A percentile compares a stretch with the other conserved stretches of the same genome.
Evolutionary conservation across 768 basidiomycete species (phyloP).

Genomic region (Boletus rubroflammeus): DNA sequence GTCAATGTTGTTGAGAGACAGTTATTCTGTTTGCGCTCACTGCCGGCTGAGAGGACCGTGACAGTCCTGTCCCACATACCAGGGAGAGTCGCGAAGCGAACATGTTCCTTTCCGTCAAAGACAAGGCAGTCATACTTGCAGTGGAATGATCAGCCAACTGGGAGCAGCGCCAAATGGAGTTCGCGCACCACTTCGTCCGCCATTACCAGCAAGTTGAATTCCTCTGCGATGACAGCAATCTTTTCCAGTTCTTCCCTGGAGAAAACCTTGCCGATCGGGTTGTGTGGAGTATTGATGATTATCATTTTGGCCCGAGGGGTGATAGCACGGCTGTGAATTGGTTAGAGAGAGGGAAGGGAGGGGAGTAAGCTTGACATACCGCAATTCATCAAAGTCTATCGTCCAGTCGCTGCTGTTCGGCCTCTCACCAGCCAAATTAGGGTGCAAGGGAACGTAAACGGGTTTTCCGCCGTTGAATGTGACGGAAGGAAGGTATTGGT

Average conservation of each 20-base stretch:
- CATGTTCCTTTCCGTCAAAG: constrained; percentile 83
- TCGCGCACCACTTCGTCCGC: constrained; percentile 89
- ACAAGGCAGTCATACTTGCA: constrained; percentile 88
- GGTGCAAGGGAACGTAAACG: constrained; percentile 93
- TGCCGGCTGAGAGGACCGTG: constrained; percentile 93
- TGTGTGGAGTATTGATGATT: constrained; percentile 94
- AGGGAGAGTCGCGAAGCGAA: constrained; percentile 90
- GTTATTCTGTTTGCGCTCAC: constrained; percentile 41
- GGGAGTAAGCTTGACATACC: constrained; percentile 39
- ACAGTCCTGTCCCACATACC: constrained; percentile 99
- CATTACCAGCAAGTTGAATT: constrained; percentile 90
- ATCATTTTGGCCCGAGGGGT: constrained; percentile 92
- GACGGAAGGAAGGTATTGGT: constrained; percentile 90
- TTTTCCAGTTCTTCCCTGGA: constrained; percentile 74
- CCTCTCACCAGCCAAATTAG: constrained; percentile 52
- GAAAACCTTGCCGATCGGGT: constrained; percentile 98
- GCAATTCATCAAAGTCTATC: constrained; percentile 84
- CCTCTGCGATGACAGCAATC: constrained; percentile 84
- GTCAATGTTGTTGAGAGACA: background rate
- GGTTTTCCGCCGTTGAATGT: constrained; percentile 93
- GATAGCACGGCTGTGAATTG: constrained; percentile 60
- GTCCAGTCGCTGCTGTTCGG: constrained; percentile 78
- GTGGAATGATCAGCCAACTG: background rate
- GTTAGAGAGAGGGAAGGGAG: constrained; percentile 1
- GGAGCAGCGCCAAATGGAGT: background rate